Evolutionary conservation across 1,139 yeast genomes (phyloP), one percentile per base, ranked within the genome.

Genomic region (Scheffersomyces lignicola): DNA sequence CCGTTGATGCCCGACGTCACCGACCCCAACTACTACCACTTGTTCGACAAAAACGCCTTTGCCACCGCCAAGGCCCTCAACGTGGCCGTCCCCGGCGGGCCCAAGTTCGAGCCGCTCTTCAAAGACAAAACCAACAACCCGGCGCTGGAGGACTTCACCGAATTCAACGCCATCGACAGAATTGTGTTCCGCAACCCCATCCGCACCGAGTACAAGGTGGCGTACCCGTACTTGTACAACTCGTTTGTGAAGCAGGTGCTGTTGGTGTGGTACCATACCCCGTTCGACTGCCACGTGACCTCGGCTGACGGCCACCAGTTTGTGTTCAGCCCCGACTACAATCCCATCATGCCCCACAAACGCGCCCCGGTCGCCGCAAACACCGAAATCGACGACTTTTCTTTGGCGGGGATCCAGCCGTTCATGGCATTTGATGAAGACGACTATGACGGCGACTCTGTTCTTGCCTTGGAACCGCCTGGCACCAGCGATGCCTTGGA

Each of bases 61-160:
- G 78, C 83, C 54, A 89, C 97, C 0, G 95, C 97, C 1, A 92
- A 92, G 51, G 92, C 95, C 6, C 69, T 94, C 40, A 89, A 89
- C 51, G 73, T 82, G 35, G 83, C 95, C 1, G 69, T 92, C 26
- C 97, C 97, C 0, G 96, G 96, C 3, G 99, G 98, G 0, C 98
- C 99, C 4, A 87, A 83, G 52, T 92, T 90, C 58, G 97, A 90
- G 58, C 96, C 96, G 0, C 60, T 90, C n/a, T 80, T 69, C 59
- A 80, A 81, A 40, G 84, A 82, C 37, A 57, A 58, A 21, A 66
- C 69, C 22, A 51, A 52, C 32, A 81, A 82, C 44, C 80, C 82
- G 3, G 83, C 76, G 27, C 65, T 65, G 33, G 95, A 84, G 43
- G 97, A 89, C 51, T 84, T 76, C 55, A 87, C 88, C 33, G 97